Evolutionary conservation across 2,329 filamentous ascomycete genomes (phyloP).

Genomic region (Aspergillus cejpii): DNA sequence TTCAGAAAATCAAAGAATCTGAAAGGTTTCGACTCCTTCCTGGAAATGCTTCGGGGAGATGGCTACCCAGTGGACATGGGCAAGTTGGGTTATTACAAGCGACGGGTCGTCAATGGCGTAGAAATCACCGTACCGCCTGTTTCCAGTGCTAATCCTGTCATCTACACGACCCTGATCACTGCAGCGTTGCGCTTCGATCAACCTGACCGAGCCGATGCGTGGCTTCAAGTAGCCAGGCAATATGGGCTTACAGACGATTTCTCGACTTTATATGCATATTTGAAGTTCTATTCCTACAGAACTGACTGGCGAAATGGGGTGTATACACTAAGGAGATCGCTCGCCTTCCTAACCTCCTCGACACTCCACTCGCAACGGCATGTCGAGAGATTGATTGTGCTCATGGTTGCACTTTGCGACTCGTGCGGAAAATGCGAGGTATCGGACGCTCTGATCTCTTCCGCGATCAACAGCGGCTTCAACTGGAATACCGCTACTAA

Average conservation of each 20-base stretch:
- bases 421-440: conserved; percentile 27
- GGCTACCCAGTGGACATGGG: conserved; percentile 33
- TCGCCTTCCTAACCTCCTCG: conserved; percentile 34
- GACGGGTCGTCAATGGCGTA: conserved; percentile 30
- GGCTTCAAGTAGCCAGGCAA: conserved; percentile 31
- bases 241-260: conserved; percentile 35
- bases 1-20: conserved; percentile 39
- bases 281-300: conserved; percentile 34
- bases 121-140: conserved; percentile 34
- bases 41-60: conserved; percentile 33
- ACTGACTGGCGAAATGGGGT: conserved; percentile 35
- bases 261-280: conserved; percentile 32
- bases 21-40: conserved; percentile 36
- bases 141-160: conserved; percentile 28
- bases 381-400: conserved; percentile 32
- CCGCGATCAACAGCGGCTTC: conserved; percentile 35
- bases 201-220: conserved; percentile 37
- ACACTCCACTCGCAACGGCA: conserved; percentile 22
- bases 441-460: conserved; percentile 29
- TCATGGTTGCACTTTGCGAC: conserved; percentile 38
- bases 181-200: conserved; percentile 38
- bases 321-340: conserved; percentile 27
- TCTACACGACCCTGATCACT: conserved; percentile 34
- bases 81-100: conserved; percentile 20
- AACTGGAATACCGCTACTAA: conserved; percentile 19